Evolutionary conservation across 2,329 filamentous ascomycete genomes (phyloP), one percentile per base, ranked within the genome.

Genomic region (Acephala macrosclerotiorum): DNA sequence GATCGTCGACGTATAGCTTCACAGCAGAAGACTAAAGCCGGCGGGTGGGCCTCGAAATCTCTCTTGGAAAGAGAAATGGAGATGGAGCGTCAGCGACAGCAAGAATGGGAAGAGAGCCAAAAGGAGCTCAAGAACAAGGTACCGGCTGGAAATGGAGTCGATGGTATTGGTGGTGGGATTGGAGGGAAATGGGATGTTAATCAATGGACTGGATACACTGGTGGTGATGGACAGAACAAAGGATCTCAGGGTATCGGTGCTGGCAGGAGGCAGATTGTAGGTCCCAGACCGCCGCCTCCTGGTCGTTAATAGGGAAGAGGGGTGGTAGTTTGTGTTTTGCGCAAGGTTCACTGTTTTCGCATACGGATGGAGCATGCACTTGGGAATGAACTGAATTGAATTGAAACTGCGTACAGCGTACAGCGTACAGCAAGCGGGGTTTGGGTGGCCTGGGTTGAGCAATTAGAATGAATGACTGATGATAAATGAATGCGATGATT

Each of bases 261-360:
- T 0, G 89, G 89, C 0, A 83, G 90, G 75, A 85, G 92, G 75
- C 91, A 92, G 80, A 94, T 95, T 77, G 89, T 92, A n/a, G 92
- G 92, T 12, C 91, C 91, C 0, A 82, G 91, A 75, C 90, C 91
- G 57, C 81, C 90, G 72, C 87, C 87, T 25, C 70, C 72, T 53
- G 70, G 68, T 29, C 49, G 69, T 38, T 71, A 45, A 65, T 42
- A 22, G 22, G 3, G 7, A 25, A 49, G 11, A 3, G 49, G 49
- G 18, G 12, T 3, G 49, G 5, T 53, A n/a, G 20, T 26, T 51
- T 53, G 49, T 29, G 5, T 9, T 33, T 33, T 53, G 49, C 26
- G 11, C 25, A 16, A 53, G 22, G 11, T 33, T 33, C 14, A n/a
- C n/a, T 53, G 11, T 53, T 26, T 53, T 42, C 14, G 22, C 25